phyloP scores from a whole-genome alignment of 2,329 filamentous ascomycete genomes.

The Fonsecaea nubica region DNA sequence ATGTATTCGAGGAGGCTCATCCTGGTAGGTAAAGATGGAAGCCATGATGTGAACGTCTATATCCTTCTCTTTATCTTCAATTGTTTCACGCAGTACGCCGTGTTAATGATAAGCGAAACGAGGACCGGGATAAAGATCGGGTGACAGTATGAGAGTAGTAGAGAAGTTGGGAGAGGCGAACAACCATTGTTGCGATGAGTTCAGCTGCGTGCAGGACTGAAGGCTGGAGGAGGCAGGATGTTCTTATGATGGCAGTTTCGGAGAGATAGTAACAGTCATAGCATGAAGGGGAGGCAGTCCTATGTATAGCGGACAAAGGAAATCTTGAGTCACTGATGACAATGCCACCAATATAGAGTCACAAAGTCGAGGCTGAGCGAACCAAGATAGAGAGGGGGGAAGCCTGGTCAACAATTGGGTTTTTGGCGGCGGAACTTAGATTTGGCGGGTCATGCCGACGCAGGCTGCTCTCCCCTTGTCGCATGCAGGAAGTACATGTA shows the following conservation, averaged over 20 bases:
- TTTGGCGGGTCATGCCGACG: background rate
- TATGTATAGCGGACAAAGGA: background rate
- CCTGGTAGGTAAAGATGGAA: conserved; percentile 94
- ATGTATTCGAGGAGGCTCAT: conserved; percentile 82
- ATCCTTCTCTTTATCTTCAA: conserved; percentile 17
- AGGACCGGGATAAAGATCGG: conserved; percentile 49
- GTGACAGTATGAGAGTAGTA: conserved; percentile 59
- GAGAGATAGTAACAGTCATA: conserved; percentile 12
- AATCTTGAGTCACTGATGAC: conserved; percentile 7
- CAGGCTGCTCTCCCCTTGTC: background rate
- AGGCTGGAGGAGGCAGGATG: background rate
- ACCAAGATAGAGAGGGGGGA: background rate
- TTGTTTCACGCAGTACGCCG: conserved; percentile 26
- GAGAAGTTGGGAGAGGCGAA: conserved; percentile 55
- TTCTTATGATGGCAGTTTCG: conserved; percentile 8
- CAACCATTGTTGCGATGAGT: conserved; percentile 52
- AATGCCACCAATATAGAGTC: background rate
- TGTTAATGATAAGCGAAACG: conserved; percentile 18
- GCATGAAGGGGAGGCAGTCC: background rate
- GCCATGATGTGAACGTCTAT: conserved; percentile 63
- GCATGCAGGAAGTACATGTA: background rate
- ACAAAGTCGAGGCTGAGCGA: conserved; percentile 2
- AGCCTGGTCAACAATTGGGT: background rate
- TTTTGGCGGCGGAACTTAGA: background rate
- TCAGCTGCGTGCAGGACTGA: background rate